These are phyloP conservation scores for Alternaria burnsii DNA, from an alignment of 2,329 filamentous ascomycete species.

Conservation along the genomic window DNA sequence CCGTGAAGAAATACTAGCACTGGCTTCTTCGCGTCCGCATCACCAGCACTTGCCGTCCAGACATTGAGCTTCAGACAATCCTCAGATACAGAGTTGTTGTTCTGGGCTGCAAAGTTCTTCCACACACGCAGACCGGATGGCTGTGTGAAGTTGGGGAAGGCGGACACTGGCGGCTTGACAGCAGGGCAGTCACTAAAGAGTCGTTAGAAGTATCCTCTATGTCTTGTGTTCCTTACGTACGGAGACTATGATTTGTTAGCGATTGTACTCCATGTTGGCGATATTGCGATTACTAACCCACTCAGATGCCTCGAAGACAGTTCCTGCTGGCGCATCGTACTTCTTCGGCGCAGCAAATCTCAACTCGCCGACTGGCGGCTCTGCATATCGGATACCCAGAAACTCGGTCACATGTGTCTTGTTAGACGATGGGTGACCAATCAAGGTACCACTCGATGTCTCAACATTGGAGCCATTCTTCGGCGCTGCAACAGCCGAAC, in stretches of 20 bases:
- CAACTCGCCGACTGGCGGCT: slow-evolving; percentile 44
- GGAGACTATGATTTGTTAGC: slow-evolving; percentile 30
- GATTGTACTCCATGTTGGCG: not conserved
- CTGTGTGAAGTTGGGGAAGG: slow-evolving; percentile 38
- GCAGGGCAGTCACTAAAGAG: slow-evolving; percentile 35
- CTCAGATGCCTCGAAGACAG: slow-evolving; percentile 34
- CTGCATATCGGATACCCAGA: slow-evolving; percentile 48
- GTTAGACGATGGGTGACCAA: slow-evolving; percentile 42
- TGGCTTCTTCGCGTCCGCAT: slow-evolving; percentile 32
- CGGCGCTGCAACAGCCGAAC: slow-evolving; percentile 15
- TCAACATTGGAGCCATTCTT: slow-evolving; percentile 19
- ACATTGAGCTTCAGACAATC: slow-evolving; percentile 44
- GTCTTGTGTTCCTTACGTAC: slow-evolving; percentile 23
- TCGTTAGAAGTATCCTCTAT: not conserved
- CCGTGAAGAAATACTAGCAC: slow-evolving; percentile 43
- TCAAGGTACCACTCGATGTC: slow-evolving; percentile 44
- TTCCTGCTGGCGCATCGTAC: slow-evolving; percentile 31
- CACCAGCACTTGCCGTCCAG: slow-evolving; percentile 33
- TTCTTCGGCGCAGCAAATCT: slow-evolving; percentile 45
- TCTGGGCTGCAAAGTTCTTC: slow-evolving; percentile 40
- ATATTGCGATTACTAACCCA: slow-evolving; percentile 23
- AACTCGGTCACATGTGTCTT: slow-evolving; percentile 41
- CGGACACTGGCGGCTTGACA: slow-evolving; percentile 33
- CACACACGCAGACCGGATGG: slow-evolving; percentile 35
- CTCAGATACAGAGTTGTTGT: slow-evolving; percentile 33